Conservation (phyloP, 2,329 filamentous ascomycete genomes). For the Calonectria honghensis region DNA sequence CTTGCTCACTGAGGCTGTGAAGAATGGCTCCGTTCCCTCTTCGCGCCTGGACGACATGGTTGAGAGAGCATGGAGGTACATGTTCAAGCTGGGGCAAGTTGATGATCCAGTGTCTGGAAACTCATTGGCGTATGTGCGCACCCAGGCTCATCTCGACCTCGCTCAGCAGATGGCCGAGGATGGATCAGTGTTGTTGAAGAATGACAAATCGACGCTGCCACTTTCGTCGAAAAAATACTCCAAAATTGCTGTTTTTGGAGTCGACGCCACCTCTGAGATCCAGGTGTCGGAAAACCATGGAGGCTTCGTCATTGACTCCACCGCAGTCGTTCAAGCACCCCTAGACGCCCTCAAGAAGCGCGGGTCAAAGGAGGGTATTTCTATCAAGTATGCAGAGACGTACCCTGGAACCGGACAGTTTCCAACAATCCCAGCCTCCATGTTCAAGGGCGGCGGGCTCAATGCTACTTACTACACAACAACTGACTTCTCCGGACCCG, state of each 20-base stretch:
- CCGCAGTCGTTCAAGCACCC: background rate
- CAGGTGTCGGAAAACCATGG: constrained; percentile 14
- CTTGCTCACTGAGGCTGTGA: background rate
- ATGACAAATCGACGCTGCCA: background rate
- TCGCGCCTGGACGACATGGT: constrained; percentile 3
- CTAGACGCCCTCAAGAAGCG: constrained; percentile 1
- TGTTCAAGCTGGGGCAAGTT: constrained; percentile 17
- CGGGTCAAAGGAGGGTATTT: constrained; percentile 2
- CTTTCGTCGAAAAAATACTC: constrained; percentile 2
- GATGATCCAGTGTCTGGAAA: constrained; percentile 8
- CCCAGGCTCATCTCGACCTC: constrained; percentile 5
- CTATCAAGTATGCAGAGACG: constrained; percentile 1
- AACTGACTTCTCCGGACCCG: background rate
- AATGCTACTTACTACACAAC: constrained; percentile 6
- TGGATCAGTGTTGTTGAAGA: constrained; percentile 7
- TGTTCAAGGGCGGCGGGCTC: constrained; percentile 1
- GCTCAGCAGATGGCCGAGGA: constrained; percentile 15
- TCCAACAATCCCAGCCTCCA: background rate
- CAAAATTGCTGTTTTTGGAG: constrained; percentile 18
- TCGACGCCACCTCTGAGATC: constrained; percentile 4
- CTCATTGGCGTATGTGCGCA: background rate
- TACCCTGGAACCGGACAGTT: constrained; percentile 14
- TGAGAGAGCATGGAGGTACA: constrained; percentile 13
- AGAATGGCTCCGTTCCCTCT: background rate
- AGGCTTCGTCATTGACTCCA: constrained; percentile 17